A percentile compares a stretch with the other conserved stretches of the same genome.
phyloP scores from a whole-genome alignment of 495 filamentous ascomycete species.

The Pyrenula aspistea region DNA sequence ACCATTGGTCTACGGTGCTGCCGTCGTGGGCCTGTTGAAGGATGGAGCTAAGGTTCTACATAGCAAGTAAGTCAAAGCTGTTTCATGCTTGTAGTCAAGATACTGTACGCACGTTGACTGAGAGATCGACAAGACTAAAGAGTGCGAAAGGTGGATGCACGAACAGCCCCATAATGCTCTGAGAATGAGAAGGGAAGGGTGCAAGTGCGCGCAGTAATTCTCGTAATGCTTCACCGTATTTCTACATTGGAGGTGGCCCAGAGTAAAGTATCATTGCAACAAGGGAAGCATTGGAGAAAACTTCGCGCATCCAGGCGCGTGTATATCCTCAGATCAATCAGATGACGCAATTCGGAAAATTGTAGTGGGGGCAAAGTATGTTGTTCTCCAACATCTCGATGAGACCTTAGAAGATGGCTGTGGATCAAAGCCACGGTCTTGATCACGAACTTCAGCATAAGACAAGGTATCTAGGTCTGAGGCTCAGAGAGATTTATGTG shows the following conservation, averaged over 20 bases:
- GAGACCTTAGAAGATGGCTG: background rate
- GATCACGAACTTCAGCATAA: background rate
- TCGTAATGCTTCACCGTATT: no score
- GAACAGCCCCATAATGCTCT: slow-evolving; percentile 1
- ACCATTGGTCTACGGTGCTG: slow-evolving; percentile 3
- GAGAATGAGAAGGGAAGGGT: background rate
- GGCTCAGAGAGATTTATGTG: background rate
- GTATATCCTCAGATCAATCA: background rate
- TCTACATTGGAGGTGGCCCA: no score
- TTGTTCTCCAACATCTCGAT: background rate
- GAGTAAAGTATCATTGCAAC: no score
- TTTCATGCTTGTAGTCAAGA: background rate
- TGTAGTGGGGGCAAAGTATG: background rate
- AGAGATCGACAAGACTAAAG: slow-evolving; percentile 1
- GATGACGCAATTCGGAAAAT: background rate
- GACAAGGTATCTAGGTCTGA: background rate
- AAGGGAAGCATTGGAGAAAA: no score
- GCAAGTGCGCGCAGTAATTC: background rate
- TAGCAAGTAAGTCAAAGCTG: background rate
- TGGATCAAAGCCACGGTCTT: background rate
- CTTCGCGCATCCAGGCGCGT: no score
- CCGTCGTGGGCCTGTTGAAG: slow-evolving; percentile 4
- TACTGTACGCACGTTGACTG: background rate
- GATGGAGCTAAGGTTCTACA: slow-evolving; percentile 2
- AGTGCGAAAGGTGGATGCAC: slow-evolving; percentile 2